Percentiles rank a stretch among this genome's conserved stretches.
Evolutionary conservation across 108 stramenopile species (phyloP).

Genomic region (Cyclotella baltica): DNA sequence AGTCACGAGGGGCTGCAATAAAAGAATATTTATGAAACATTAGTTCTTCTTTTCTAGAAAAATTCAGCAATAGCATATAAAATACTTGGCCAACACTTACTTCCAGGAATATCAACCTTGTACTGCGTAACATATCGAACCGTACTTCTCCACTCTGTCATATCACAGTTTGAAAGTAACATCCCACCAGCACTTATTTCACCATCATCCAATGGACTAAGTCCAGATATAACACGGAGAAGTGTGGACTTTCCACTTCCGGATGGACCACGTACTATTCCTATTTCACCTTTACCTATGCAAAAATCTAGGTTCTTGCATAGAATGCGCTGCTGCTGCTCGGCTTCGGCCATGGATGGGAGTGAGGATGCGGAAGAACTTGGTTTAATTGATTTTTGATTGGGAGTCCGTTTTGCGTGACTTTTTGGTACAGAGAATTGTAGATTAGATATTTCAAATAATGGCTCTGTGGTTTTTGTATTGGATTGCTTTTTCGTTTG

Average conservation of each 20-base stretch:
- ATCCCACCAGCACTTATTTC: conserved; percentile 29
- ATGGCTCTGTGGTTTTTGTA: neutral
- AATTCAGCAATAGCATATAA: no score
- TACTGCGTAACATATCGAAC: conserved; percentile 84
- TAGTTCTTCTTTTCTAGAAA: no score
- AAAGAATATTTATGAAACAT: neutral
- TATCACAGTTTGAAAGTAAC: conserved; percentile 37
- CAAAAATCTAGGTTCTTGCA: conserved; percentile 35
- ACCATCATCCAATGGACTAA: conserved; percentile 57
- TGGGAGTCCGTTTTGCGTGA: conserved; percentile 20
- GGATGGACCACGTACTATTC: conserved; percentile 40
- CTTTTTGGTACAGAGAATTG: conserved; percentile 47
- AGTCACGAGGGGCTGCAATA: conserved; percentile 10
- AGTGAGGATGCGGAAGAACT: conserved; percentile 7
- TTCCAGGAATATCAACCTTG: conserved; percentile 58
- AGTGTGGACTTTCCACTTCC: conserved; percentile 81
- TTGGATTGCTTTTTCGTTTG: conserved; percentile 9
- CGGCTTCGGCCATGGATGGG: neutral
- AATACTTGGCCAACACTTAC: conserved; percentile 1
- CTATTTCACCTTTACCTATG: conserved; percentile 51
- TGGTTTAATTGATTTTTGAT: conserved; percentile 1
- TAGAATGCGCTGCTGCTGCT: conserved; percentile 35
- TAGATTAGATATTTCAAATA: conserved; percentile 36
- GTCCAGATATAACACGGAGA: conserved; percentile 69
- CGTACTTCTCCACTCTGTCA: conserved; percentile 15